phyloP scores from a whole-genome alignment of 345 rosid species.

The Heritiera fomes region DNA sequence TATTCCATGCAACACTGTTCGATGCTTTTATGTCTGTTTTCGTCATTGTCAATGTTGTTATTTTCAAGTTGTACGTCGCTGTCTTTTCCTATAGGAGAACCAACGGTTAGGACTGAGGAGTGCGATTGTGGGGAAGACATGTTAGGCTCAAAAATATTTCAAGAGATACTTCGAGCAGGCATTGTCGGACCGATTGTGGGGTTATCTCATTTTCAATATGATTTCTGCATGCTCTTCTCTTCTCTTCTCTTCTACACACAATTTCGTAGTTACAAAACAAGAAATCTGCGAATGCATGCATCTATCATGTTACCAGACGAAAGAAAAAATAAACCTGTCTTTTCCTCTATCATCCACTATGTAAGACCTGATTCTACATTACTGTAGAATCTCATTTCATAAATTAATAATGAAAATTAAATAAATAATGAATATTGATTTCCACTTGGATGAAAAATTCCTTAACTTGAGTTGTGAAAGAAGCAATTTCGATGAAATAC shows the following conservation, averaged over 20 bases:
- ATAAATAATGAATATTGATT: too few relatives aligned
- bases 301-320: too few relatives aligned
- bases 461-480: too few relatives aligned
- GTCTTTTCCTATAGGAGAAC: conserved; percentile 14
- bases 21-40: conserved; percentile 2
- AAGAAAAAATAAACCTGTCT: too few relatives aligned
- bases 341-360: too few relatives aligned
- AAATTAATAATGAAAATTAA: too few relatives aligned
- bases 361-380: too few relatives aligned
- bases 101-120: conserved; percentile 7
- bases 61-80: background rate
- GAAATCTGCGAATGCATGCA: too few relatives aligned
- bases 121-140: conserved; percentile 30
- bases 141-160: conserved; percentile 21
- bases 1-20: background rate
- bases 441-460: too few relatives aligned
- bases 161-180: conserved; percentile 7
- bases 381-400: too few relatives aligned
- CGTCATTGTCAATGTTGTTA: conserved; percentile 18
- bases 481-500: too few relatives aligned
- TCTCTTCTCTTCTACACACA: background rate
- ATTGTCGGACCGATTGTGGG: background rate
- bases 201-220: background rate
- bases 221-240: background rate
- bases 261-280: background rate